phyloP scores from a whole-genome alignment of 140 eudicot genomes.

The Cichorium intybus region DNA sequence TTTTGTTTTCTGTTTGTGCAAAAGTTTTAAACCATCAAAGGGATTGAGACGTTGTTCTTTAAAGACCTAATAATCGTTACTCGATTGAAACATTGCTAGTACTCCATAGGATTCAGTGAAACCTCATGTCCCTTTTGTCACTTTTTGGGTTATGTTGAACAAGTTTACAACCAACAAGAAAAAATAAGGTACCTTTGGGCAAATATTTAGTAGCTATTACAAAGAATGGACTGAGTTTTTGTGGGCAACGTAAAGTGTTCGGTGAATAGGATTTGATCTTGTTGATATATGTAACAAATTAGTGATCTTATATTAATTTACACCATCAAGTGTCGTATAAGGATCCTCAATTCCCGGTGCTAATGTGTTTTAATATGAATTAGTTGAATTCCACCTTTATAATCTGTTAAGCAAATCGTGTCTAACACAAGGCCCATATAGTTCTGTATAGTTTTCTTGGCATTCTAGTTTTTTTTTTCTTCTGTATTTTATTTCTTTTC shows the following conservation, averaged over 20 bases:
- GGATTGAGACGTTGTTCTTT: background rate
- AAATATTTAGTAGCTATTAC: background rate
- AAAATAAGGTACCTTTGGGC: background rate
- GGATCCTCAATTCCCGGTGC: too few species aligned
- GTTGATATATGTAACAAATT: too few species aligned
- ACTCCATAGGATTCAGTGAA: background rate
- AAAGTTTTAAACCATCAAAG: constrained; percentile 3
- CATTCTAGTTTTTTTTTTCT: too few species aligned
- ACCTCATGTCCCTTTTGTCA: background rate
- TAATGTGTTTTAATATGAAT: too few species aligned
- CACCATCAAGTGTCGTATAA: too few species aligned
- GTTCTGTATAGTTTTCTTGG: too few species aligned
- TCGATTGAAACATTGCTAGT: constrained; percentile 1
- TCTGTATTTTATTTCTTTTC: too few species aligned
- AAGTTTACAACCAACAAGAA: constrained; percentile 1
- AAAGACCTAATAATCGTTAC: background rate
- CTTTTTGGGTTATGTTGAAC: background rate
- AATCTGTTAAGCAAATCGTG: too few species aligned
- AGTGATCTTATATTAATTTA: too few species aligned
- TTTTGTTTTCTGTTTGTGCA: constrained; percentile 10
- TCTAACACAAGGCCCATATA: too few species aligned
- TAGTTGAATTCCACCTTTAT: too few species aligned
- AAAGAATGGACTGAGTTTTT: background rate
- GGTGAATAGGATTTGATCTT: background rate
- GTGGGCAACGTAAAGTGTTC: background rate